A percentile compares a stretch with the other conserved stretches of the same genome.
These are phyloP conservation scores for Erodium maritimum DNA, from an alignment of 345 rosid genomes.

Conservation along the genomic window DNA sequence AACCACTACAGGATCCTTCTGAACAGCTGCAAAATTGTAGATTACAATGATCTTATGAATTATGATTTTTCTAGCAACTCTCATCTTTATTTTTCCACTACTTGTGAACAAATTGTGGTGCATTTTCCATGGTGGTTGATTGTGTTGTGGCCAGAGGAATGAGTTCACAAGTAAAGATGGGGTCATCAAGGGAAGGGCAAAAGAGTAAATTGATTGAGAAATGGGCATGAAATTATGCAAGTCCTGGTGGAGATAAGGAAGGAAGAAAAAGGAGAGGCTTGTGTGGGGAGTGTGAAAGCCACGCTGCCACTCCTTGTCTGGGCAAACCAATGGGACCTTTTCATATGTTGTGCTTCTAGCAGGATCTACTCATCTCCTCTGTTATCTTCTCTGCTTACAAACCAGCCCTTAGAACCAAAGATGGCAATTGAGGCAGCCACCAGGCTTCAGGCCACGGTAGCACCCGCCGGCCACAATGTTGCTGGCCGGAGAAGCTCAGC, in stretches of 20 bases:
- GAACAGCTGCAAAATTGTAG: neutral
- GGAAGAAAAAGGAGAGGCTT: neutral
- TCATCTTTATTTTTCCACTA: neutral
- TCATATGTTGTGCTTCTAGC: neutral
- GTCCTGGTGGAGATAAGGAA: neutral
- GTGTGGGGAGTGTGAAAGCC: neutral
- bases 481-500: slow-evolving; percentile 22
- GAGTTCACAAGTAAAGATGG: no score
- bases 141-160: no score
- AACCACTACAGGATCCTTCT: no score
- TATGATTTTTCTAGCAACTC: neutral
- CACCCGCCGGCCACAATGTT: slow-evolving; percentile 21
- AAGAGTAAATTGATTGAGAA: neutral
- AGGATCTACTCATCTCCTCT: neutral
- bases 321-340: neutral
- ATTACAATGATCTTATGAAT: neutral
- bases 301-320: neutral
- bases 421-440: slow-evolving; percentile 2
- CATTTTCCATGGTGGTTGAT: no score
- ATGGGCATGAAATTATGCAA: neutral
- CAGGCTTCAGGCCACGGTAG: slow-evolving; percentile 15
- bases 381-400: neutral
- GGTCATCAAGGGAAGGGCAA: neutral
- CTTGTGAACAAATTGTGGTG: neutral
- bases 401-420: neutral